Percentiles rank a stretch among this genome's conserved stretches.
Evolutionary conservation across 2,329 filamentous ascomycete species (phyloP).

Genomic region (Monosporascus sp.): DNA sequence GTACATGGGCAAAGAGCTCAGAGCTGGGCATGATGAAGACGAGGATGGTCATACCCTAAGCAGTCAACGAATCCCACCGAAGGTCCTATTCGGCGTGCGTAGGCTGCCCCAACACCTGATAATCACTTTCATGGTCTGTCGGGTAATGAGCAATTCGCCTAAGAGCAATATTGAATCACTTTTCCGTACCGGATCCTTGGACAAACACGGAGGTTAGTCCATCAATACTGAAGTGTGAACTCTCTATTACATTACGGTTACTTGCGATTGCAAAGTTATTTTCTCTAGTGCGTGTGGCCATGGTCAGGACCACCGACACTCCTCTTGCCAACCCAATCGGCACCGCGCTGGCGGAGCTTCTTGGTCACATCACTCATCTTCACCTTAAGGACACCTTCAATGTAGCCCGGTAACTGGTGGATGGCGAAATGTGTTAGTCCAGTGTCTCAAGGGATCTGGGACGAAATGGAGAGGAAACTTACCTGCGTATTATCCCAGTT

Average conservation of each 20-base stretch:
- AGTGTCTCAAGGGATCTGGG: slow-evolving; percentile 5
- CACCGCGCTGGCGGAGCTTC: slow-evolving; percentile 7
- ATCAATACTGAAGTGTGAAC: no score
- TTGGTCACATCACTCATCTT: slow-evolving; percentile 16
- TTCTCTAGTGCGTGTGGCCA: slow-evolving; percentile 1
- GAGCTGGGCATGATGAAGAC: slow-evolving; percentile 55
- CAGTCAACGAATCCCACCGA: neutral
- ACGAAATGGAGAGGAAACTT: neutral
- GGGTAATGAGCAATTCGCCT: no score
- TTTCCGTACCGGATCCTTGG: no score
- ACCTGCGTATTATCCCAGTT: slow-evolving; percentile 22
- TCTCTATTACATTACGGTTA: no score
- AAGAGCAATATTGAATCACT: no score
- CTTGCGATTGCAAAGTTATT: no score
- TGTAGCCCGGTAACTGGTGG: slow-evolving; percentile 14
- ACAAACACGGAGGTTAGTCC: no score
- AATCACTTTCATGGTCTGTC: no score
- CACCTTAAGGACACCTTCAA: slow-evolving; percentile 17
- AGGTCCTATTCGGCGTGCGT: no score
- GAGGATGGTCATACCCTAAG: slow-evolving; percentile 42
- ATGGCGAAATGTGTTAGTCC: slow-evolving; percentile 4
- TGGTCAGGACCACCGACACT: neutral
- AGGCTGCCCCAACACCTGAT: no score
- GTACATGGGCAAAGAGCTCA: slow-evolving; percentile 54
- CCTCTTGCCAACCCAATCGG: slow-evolving; percentile 2